Evolutionary conservation across 495 filamentous ascomycete species (phyloP).

Genomic region (Copromyces sp.): DNA sequence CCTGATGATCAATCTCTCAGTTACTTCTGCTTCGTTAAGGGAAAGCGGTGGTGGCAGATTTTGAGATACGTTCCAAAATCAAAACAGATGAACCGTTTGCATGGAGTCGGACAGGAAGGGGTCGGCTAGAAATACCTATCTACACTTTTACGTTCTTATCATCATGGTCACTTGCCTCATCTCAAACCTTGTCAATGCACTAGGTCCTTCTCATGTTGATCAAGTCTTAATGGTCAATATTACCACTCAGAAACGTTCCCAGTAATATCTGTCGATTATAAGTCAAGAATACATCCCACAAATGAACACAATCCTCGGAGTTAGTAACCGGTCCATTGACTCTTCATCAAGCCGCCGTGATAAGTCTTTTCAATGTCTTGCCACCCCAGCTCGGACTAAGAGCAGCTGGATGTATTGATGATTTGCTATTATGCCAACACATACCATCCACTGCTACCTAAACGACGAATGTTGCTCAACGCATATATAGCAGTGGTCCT

Average conservation of each 20-base stretch:
- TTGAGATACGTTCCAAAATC: neutral
- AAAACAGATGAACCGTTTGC: neutral
- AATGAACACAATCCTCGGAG: neutral
- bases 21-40: neutral
- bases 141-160: neutral
- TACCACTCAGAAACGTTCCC: neutral
- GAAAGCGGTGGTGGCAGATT: neutral
- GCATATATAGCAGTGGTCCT: neutral
- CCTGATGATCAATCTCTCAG: neutral
- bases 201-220: neutral
- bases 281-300: neutral
- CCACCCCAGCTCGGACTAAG: neutral
- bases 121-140: neutral
- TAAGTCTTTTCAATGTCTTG: neutral
- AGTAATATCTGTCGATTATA: neutral
- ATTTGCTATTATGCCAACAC: neutral
- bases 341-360: neutral
- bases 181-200: neutral
- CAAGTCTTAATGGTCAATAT: neutral
- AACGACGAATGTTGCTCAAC: neutral
- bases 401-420: neutral
- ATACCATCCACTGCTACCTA: neutral
- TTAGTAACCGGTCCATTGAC: neutral
- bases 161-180: neutral
- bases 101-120: neutral